phyloP scores from a whole-genome alignment of 768 basidiomycete species.

The Hebeloma cylindrosporum region DNA sequence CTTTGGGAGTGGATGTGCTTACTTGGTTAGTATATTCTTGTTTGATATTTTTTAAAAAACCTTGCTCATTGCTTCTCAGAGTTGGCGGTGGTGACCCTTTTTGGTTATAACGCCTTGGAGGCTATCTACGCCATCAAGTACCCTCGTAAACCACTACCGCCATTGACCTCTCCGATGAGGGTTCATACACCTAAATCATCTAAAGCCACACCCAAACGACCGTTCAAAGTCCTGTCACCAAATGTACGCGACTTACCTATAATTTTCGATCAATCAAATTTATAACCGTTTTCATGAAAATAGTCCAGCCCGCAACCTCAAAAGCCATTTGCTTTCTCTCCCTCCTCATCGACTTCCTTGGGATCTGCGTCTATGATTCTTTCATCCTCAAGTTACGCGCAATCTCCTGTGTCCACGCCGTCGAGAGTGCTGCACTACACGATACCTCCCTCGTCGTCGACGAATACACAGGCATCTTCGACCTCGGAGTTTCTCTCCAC shows the following conservation, averaged over 20 bases:
- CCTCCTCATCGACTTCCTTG: conserved; percentile 31
- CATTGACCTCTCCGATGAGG: conserved; percentile 34
- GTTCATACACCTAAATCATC: conserved; percentile 20
- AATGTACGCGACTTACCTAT: conserved; percentile 30
- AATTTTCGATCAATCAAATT: neutral
- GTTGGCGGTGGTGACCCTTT: conserved; percentile 30
- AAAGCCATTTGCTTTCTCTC: conserved; percentile 42
- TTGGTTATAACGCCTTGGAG: conserved; percentile 43
- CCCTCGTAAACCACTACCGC: conserved; percentile 38
- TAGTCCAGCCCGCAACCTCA: conserved; percentile 44
- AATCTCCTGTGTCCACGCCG: conserved; percentile 43
- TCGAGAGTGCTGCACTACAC: conserved; percentile 39
- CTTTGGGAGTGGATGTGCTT: conserved; percentile 40
- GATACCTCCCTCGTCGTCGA: conserved; percentile 29
- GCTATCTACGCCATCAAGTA: conserved; percentile 42
- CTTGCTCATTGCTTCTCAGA: conserved; percentile 26
- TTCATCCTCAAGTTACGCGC: conserved; percentile 28
- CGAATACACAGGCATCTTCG: conserved; percentile 35
- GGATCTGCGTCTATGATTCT: conserved; percentile 24
- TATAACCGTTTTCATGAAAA: neutral
- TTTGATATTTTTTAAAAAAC: neutral
- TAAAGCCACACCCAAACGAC: conserved; percentile 35
- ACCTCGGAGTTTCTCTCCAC: conserved; percentile 33
- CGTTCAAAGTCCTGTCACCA: conserved; percentile 41
- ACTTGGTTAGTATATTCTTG: conserved; percentile 30